Evolutionary conservation across 176 grass and related monocot species (phyloP), one percentile per base, ranked within the genome.

Genomic region (Triticum dicoccoides): DNA sequence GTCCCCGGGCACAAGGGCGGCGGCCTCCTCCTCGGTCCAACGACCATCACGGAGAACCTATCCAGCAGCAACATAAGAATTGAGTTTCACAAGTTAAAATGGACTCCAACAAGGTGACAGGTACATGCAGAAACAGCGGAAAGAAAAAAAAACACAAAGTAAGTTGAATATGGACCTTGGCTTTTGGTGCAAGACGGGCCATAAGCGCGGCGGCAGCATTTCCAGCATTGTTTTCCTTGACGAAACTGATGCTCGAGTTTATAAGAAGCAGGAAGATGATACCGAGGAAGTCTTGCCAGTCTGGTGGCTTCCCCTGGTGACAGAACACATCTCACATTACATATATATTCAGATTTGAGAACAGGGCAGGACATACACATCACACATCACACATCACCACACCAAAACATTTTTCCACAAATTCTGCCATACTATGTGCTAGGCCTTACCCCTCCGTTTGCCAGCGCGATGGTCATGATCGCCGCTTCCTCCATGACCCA

Each of bases 1-100:
- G 67, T 92, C 91, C 61, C 91, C 91, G 11, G 91, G 91, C 27
- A 92, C 91, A 56, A 92, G 84, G 75, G 84, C 21, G 3, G 91
- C 38, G 27, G 76, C 76, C 33, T 79, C 76, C 76, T 79, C 76
- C 76, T 79, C 76, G 6, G 54, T 62, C 76, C 76, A 79, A 24
- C 54, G 54, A 59, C 76, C 54, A 35, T 79, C 76, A 25, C 54
- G 54, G 33, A 79, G 54, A 8, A 62, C 76, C 76, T 79, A 79
- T 4, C 12, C 35, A 15, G 20, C 21, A 79, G 44, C 42, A 44
- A 25, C 61, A 79, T 23, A 25, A 63, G 7, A 79, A 6, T 75
- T 75, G 72, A 75, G 21, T 63, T 39, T 14, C 33, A 79, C 11
- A 62, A 39, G 54, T 79, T 62, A 2, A 62, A 39, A 62, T 24